A percentile compares a stretch with the other conserved stretches of the same genome.
phyloP scores from a whole-genome alignment of 768 basidiomycete species.

The Phanerodontia chrysosporium region DNA sequence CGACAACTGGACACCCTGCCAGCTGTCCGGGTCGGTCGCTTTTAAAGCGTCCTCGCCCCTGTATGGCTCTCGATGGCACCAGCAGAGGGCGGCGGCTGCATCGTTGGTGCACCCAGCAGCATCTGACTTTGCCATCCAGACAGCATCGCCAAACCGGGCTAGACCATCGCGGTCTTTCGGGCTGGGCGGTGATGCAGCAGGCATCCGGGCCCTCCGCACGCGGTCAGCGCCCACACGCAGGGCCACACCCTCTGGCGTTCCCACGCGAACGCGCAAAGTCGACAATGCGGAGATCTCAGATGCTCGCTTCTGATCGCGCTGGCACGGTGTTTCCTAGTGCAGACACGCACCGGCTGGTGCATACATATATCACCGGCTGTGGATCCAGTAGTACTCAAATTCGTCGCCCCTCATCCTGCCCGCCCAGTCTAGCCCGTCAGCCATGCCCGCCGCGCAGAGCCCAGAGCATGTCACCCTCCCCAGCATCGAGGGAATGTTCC shows the following conservation, averaged over 20 bases:
- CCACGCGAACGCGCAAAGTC: not conserved
- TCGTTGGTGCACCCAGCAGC: too few relatives aligned
- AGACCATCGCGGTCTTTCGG: too few relatives aligned
- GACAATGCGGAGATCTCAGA: not conserved
- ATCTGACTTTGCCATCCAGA: too few relatives aligned
- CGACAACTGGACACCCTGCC: too few relatives aligned
- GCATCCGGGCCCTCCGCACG: too few relatives aligned
- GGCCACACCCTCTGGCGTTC: not conserved
- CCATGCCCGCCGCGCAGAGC: not conserved
- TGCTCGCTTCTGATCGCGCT: not conserved
- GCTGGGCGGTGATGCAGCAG: too few relatives aligned
- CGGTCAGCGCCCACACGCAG: too few relatives aligned
- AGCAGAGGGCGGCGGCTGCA: too few relatives aligned
- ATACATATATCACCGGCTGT: not conserved
- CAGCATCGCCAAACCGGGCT: too few relatives aligned
- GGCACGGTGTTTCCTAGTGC: not conserved
- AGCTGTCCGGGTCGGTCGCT: too few relatives aligned
- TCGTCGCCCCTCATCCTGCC: not conserved
- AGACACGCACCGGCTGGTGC: not conserved
- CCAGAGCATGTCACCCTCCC: constrained; percentile 17
- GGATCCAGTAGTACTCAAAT: not conserved
- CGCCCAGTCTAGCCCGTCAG: not conserved
- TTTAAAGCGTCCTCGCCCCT: too few relatives aligned
- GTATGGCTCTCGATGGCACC: not conserved
- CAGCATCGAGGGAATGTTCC: constrained; percentile 27